Conservation (phyloP, 208 protist genomes). For the Acanthamoeba polyphaga region DNA sequence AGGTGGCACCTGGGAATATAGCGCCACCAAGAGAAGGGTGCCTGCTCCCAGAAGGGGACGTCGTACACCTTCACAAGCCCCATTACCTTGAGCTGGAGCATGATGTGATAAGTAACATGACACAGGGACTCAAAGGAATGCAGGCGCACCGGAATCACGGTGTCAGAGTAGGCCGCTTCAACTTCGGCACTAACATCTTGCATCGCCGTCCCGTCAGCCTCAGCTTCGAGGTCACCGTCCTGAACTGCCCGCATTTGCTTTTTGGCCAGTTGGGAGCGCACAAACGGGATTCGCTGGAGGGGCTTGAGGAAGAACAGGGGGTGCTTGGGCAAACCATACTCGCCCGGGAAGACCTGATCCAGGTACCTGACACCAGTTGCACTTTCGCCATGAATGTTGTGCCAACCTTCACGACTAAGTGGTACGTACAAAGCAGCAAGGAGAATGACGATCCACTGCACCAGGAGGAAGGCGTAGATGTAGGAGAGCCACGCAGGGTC, state of each 20-base stretch:
- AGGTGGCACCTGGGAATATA: not conserved
- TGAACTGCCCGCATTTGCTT: no score
- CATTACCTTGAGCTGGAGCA: constrained; percentile 13
- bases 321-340: constrained; percentile 39
- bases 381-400: no score
- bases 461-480: constrained; percentile 23
- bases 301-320: constrained; percentile 63
- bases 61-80: constrained; percentile 17
- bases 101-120: not conserved
- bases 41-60: not conserved
- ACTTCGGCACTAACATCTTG: not conserved
- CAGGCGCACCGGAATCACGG: not conserved
- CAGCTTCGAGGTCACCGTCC: not conserved
- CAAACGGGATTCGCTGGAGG: not conserved
- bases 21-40: constrained; percentile 20
- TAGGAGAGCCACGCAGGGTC: constrained; percentile 12
- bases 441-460: constrained; percentile 24
- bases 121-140: not conserved
- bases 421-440: constrained; percentile 1
- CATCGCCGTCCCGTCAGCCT: not conserved
- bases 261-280: not conserved
- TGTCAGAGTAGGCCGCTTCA: not conserved
- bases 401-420: no score
- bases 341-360: constrained; percentile 55
- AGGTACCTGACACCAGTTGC: not conserved